Percentiles rank a stretch among this genome's conserved stretches.
These are phyloP conservation scores for Pythium periplocum DNA, from an alignment of 352 stramenopile species.

Conservation along the genomic window DNA sequence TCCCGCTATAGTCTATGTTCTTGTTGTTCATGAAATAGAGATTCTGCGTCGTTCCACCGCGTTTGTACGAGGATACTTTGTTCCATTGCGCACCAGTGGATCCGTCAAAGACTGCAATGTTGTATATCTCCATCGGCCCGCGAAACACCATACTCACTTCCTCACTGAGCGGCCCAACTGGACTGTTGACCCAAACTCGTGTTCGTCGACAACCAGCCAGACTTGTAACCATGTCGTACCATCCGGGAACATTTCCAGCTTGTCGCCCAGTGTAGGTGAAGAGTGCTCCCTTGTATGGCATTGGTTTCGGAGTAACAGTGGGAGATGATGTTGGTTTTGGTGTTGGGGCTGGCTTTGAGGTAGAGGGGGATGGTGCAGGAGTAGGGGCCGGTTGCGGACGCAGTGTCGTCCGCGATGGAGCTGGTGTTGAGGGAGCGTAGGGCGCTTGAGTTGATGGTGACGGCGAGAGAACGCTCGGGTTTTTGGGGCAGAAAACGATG, in stretches of 20 bases:
- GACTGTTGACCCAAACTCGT: slow-evolving; percentile 8
- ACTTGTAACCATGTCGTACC: slow-evolving; percentile 8
- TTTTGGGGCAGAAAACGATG: slow-evolving; percentile 30
- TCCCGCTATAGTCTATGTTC: slow-evolving; percentile 57
- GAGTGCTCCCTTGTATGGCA: slow-evolving; percentile 2
- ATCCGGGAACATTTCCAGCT: slow-evolving; percentile 15
- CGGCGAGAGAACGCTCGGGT: not conserved
- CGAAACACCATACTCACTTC: slow-evolving; percentile 58
- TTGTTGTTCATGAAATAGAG: slow-evolving; percentile 74
- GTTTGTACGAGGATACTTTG: slow-evolving; percentile 46
- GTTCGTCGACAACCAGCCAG: slow-evolving; percentile 5
- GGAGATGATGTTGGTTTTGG: not conserved
- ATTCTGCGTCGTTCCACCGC: slow-evolving; percentile 30
- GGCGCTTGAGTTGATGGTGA: not conserved
- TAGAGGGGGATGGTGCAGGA: too few relatives aligned
- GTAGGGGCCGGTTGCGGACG: not conserved
- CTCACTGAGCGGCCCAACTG: slow-evolving; percentile 42
- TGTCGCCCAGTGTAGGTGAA: slow-evolving; percentile 14
- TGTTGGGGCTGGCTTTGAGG: not conserved
- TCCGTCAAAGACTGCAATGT: slow-evolving; percentile 48
- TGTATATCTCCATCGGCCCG: slow-evolving; percentile 46
- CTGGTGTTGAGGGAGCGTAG: not conserved
- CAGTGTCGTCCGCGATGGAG: not conserved
- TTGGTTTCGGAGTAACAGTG: not conserved
- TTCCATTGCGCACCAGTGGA: slow-evolving; percentile 17